phyloP scores from a whole-genome alignment of 2,329 filamentous ascomycete species.

The Penicillium sp. region DNA sequence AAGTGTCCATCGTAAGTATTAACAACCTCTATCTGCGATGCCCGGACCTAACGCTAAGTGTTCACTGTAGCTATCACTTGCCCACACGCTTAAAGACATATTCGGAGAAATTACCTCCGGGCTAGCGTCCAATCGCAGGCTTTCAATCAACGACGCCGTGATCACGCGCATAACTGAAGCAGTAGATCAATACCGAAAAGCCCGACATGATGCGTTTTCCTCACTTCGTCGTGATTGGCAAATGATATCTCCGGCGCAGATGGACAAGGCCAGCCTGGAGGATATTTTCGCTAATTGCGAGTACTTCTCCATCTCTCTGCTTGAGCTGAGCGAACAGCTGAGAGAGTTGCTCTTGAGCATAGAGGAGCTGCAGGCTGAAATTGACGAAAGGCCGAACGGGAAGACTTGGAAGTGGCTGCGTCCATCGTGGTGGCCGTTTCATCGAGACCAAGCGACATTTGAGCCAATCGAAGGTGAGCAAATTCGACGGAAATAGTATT shows the following conservation, averaged over 20 bases:
- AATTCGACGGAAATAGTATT: not conserved
- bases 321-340: conserved; percentile 89
- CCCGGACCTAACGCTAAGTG: not conserved
- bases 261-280: conserved; percentile 88
- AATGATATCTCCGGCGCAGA: conserved; percentile 70
- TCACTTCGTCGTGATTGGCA: conserved; percentile 1
- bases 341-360: conserved; percentile 78
- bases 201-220: conserved; percentile 70
- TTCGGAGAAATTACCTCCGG: not conserved
- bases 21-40: not conserved
- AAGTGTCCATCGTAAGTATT: not conserved
- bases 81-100: not conserved
- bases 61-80: not conserved
- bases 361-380: conserved; percentile 58
- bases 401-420: not conserved
- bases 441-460: not conserved
- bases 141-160: not conserved
- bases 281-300: conserved; percentile 96
- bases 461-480: not conserved
- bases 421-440: not conserved
- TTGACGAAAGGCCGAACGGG: not conserved
- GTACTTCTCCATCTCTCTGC: conserved; percentile 89
- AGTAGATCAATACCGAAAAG: conserved; percentile 72
- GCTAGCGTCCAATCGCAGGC: not conserved
- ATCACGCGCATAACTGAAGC: not conserved